Percentiles rank a stretch among this genome's conserved stretches.
Conservation (phyloP, 768 basidiomycete species). For the Rhizopogon roseolus region DNA sequence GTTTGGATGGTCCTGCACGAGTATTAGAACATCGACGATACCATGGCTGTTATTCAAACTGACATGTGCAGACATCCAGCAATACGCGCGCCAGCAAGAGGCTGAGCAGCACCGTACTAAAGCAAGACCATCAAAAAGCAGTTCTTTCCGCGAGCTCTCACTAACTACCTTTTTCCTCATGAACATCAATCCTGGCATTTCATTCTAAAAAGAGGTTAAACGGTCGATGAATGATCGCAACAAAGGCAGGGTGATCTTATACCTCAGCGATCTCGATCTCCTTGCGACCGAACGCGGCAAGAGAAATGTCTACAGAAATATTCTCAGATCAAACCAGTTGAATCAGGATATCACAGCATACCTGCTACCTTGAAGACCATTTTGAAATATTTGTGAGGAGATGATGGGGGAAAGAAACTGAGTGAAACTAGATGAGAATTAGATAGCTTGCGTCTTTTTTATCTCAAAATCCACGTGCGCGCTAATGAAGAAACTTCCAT, state of each 20-base stretch:
- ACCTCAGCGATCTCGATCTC: constrained; percentile 99
- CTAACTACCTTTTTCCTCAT: constrained; percentile 74
- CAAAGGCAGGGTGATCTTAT: constrained; percentile 16
- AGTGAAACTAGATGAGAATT: constrained; percentile 11
- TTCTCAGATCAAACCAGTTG: constrained; percentile 1
- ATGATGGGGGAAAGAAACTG: constrained; percentile 20
- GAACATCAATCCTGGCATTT: constrained; percentile 96
- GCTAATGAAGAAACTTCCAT: constrained; percentile 1
- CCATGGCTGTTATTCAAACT: constrained; percentile 15
- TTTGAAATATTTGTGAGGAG: constrained; percentile 11
- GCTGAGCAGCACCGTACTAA: constrained; percentile 76
- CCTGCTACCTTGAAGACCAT: constrained; percentile 94
- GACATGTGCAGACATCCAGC: constrained; percentile 98
- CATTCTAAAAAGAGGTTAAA: constrained; percentile 48
- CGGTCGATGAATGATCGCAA: constrained; percentile 4
- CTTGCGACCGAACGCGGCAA: constrained; percentile 99
- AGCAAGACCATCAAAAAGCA: constrained; percentile 3
- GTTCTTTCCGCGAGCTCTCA: background rate
- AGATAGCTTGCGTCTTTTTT: constrained; percentile 25
- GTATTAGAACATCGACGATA: background rate
- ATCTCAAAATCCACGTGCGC: constrained; percentile 25
- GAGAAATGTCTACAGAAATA: constrained; percentile 68
- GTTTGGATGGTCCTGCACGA: constrained; percentile 90
- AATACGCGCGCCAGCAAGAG: constrained; percentile 91
- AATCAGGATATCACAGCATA: constrained; percentile 23